phyloP scores from a whole-genome alignment of 2,329 filamentous ascomycete genomes.

The Paecilomyces sp. region DNA sequence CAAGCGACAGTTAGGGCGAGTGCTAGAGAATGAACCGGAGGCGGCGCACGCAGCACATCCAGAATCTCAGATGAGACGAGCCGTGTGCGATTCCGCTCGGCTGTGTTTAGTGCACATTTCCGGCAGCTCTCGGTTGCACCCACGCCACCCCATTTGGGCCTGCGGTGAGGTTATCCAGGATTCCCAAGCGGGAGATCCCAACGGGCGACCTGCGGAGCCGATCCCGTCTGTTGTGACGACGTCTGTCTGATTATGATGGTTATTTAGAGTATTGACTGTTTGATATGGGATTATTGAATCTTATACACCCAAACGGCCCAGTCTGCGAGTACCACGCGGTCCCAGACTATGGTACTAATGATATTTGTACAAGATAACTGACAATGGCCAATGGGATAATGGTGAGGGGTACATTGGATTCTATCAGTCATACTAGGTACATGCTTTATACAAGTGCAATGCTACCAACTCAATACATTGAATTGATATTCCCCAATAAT shows the following conservation, averaged over 20 bases:
- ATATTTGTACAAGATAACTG: too few relatives aligned
- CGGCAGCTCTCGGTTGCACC: slow-evolving; percentile 15
- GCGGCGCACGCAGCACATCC: not conserved
- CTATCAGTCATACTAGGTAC: too few relatives aligned
- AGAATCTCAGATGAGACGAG: not conserved
- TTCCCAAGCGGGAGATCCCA: not conserved
- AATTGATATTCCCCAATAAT: too few relatives aligned
- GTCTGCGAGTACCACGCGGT: too few relatives aligned
- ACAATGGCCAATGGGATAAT: too few relatives aligned
- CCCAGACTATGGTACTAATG: too few relatives aligned
- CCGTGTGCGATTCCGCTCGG: not conserved
- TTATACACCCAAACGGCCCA: too few relatives aligned
- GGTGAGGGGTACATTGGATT: too few relatives aligned
- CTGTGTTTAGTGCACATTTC: slow-evolving; percentile 12
- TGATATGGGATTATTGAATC: too few relatives aligned
- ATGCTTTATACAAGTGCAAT: too few relatives aligned
- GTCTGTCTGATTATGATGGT: not conserved
- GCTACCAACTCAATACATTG: too few relatives aligned
- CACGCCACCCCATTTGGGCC: slow-evolving; percentile 18
- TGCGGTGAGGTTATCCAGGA: slow-evolving; percentile 11
- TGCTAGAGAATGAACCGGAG: slow-evolving; percentile 29
- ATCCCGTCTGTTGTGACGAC: not conserved
- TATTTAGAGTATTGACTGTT: too few relatives aligned
- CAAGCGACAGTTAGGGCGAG: slow-evolving; percentile 19
- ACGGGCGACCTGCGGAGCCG: not conserved